phyloP scores from a whole-genome alignment of 2,329 filamentous ascomycete species.

The Diaporthe citri region DNA sequence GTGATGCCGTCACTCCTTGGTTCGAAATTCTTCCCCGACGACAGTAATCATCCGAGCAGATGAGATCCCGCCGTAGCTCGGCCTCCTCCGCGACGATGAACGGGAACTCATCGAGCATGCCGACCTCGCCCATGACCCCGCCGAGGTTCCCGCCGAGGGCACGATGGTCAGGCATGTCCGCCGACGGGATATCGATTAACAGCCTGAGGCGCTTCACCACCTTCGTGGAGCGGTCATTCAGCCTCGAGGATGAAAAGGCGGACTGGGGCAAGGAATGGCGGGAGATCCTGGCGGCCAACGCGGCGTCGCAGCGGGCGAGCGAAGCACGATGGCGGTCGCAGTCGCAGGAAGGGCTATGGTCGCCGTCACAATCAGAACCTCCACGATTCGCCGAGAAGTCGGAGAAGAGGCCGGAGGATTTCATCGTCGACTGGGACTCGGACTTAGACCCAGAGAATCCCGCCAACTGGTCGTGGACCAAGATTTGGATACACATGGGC shows the following conservation, averaged over 20 bases:
- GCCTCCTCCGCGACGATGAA: conserved; percentile 20
- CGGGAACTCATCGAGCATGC: not conserved
- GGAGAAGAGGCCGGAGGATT: not conserved
- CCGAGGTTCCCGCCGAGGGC: not conserved
- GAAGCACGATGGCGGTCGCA: not conserved
- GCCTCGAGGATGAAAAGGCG: conserved; percentile 2
- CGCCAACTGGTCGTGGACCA: conserved; percentile 8
- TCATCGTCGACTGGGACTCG: conserved; percentile 21
- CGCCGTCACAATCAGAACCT: not conserved
- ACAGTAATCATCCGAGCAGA: not conserved
- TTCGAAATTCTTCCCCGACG: not conserved
- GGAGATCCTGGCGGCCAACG: not conserved
- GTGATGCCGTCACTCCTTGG: not conserved
- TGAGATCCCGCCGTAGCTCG: not conserved
- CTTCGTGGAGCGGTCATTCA: conserved; percentile 20
- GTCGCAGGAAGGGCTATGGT: not conserved
- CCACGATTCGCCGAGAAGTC: not conserved
- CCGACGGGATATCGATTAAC: not conserved
- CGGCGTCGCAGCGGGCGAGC: not conserved
- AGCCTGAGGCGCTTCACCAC: conserved; percentile 21
- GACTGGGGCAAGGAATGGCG: not conserved
- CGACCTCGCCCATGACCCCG: not conserved
- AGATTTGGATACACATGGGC: not conserved
- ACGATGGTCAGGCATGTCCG: conserved; percentile 6
- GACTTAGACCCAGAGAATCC: not conserved